Percentiles rank a stretch among this genome's conserved stretches.
Evolutionary conservation across 2,329 filamentous ascomycete genomes (phyloP).

Genomic region (Xylaria sp.): DNA sequence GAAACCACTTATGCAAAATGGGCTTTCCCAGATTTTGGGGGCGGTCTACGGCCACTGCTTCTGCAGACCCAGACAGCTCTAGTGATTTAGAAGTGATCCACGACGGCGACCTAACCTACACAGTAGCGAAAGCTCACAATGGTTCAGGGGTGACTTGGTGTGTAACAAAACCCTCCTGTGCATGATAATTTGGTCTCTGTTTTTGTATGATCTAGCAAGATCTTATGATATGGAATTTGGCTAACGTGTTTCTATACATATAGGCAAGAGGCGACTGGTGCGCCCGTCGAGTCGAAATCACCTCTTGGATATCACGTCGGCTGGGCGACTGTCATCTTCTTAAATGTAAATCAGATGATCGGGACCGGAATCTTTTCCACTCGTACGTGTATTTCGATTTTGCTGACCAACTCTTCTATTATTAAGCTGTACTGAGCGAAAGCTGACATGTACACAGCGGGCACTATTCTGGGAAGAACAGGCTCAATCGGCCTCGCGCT

Average conservation of each 20-base stretch:
- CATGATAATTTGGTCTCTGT: background rate
- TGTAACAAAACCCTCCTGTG: background rate
- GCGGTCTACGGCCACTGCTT: slow-evolving; percentile 21
- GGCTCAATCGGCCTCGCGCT: slow-evolving; percentile 64
- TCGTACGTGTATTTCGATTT: slow-evolving; percentile 36
- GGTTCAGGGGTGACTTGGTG: slow-evolving; percentile 55
- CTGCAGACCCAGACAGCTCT: slow-evolving; percentile 19
- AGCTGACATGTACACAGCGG: slow-evolving; percentile 49
- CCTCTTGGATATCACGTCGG: slow-evolving; percentile 70
- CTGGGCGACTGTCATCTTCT: slow-evolving; percentile 64
- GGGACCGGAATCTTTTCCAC: slow-evolving; percentile 68
- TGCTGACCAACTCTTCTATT: no score
- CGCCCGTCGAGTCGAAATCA: slow-evolving; percentile 67
- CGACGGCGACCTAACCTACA: slow-evolving; percentile 46
- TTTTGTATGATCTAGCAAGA: background rate
- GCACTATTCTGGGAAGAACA: slow-evolving; percentile 59
- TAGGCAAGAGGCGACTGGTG: slow-evolving; percentile 66
- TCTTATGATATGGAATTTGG: background rate
- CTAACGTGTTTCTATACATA: background rate
- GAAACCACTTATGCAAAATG: slow-evolving; percentile 32
- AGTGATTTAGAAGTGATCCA: slow-evolving; percentile 43
- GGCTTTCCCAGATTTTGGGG: slow-evolving; percentile 40
- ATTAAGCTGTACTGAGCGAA: background rate
- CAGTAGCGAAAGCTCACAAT: slow-evolving; percentile 51
- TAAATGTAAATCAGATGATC: slow-evolving; percentile 70